Evolutionary conservation across 495 filamentous ascomycete species (phyloP).

Genomic region (Penicillium cataractarum): DNA sequence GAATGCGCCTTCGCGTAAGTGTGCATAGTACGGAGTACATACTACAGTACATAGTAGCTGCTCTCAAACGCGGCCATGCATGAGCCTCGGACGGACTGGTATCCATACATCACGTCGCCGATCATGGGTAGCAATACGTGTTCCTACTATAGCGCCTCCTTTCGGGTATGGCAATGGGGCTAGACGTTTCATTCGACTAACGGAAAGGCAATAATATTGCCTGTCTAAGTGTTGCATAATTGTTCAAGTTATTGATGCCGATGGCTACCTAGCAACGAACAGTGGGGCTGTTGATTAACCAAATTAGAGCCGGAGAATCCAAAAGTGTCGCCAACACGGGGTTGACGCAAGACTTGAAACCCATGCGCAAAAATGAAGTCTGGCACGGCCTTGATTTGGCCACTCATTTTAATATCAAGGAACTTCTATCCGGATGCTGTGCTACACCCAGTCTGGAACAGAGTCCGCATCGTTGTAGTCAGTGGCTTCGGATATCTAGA

Average conservation of each 20-base stretch:
- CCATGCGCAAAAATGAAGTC: constrained; percentile 9
- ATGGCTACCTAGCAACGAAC: constrained; percentile 3
- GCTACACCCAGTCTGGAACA: constrained; percentile 10
- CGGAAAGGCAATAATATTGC: not conserved
- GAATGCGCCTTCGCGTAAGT: constrained; percentile 16
- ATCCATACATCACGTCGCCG: constrained; percentile 16
- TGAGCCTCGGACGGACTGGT: constrained; percentile 15
- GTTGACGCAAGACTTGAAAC: not conserved
- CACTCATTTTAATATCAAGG: constrained; percentile 4
- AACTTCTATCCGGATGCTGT: constrained; percentile 13
- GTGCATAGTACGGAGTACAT: too few species aligned
- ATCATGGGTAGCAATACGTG: constrained; percentile 17
- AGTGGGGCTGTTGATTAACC: constrained; percentile 1
- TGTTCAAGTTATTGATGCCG: not conserved
- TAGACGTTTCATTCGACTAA: not conserved
- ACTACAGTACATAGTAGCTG: not conserved
- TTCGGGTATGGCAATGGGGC: constrained; percentile 2
- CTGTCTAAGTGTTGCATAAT: not conserved
- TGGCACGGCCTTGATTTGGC: not conserved
- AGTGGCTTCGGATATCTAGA: constrained; percentile 1
- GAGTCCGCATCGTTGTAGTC: not conserved
- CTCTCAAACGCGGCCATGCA: constrained; percentile 18
- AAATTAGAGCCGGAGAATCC: constrained; percentile 1
- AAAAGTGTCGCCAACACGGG: constrained; percentile 1
- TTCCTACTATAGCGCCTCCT: not conserved